Evolutionary conservation across 495 filamentous ascomycete genomes (phyloP).

Genomic region (Hypomontagnella monticulosa): DNA sequence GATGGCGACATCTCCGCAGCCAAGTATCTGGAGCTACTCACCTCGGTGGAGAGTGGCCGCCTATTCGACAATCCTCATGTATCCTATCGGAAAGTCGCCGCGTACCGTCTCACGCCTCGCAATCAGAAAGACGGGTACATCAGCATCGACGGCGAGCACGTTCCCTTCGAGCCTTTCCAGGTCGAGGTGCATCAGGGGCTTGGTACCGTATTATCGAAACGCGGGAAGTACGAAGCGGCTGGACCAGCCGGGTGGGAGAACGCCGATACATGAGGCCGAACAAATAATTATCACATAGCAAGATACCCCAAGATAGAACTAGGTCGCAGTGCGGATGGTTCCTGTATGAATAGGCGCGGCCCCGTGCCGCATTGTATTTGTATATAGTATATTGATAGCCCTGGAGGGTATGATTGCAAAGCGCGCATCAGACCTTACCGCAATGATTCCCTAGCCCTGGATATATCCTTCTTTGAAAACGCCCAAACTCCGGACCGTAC

Average conservation of each 20-base stretch:
- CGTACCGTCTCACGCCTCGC: conserved; percentile 83
- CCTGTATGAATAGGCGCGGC: neutral
- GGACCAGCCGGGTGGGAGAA: conserved; percentile 63
- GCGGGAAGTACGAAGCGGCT: conserved; percentile 75
- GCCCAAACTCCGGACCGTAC: conserved; percentile 22
- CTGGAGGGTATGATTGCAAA: conserved; percentile 5
- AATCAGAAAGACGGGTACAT: conserved; percentile 79
- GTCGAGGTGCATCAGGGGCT: conserved; percentile 86
- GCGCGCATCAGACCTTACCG: neutral
- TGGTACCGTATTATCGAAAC: conserved; percentile 83
- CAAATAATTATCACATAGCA: conserved; percentile 7
- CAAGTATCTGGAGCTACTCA: conserved; percentile 71
- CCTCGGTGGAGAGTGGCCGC: conserved; percentile 71
- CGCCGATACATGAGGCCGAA: conserved; percentile 20
- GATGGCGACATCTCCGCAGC: conserved; percentile 75
- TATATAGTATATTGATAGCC: neutral
- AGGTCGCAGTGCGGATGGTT: conserved; percentile 1
- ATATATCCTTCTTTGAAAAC: conserved; percentile 19
- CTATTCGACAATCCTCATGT: conserved; percentile 85
- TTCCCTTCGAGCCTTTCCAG: conserved; percentile 89
- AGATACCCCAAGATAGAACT: conserved; percentile 28
- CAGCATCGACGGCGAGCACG: conserved; percentile 89
- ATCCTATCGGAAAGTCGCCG: conserved; percentile 80
- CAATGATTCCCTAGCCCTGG: conserved; percentile 10
- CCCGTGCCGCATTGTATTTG: neutral